These are phyloP conservation scores for Diaporthe sp. DNA, from an alignment of 2,329 filamentous ascomycete species.

Conservation along the genomic window DNA sequence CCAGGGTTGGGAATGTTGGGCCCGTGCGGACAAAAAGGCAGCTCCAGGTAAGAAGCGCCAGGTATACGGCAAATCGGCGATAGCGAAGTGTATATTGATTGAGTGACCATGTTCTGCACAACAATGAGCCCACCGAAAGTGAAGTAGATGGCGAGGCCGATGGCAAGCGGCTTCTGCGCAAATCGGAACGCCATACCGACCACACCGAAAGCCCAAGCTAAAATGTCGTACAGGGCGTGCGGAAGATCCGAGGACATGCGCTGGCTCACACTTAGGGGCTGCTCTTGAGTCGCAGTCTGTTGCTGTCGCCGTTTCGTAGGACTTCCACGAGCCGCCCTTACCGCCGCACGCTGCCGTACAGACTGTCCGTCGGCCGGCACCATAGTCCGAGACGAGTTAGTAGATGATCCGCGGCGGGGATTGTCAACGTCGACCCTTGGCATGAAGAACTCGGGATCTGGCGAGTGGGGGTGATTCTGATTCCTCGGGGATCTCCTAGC, in stretches of 20 bases:
- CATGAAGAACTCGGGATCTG: slow-evolving; percentile 65
- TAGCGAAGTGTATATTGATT: slow-evolving; percentile 69
- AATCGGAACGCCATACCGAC: slow-evolving; percentile 69
- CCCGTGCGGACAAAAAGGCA: slow-evolving; percentile 69
- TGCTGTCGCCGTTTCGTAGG: slow-evolving; percentile 34
- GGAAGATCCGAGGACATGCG: slow-evolving; percentile 50
- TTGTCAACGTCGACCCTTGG: slow-evolving; percentile 57
- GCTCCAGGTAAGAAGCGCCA: slow-evolving; percentile 67
- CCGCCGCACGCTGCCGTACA: slow-evolving; percentile 40
- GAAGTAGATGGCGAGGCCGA: slow-evolving; percentile 70
- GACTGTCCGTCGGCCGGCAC: slow-evolving; percentile 43
- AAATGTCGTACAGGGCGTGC: slow-evolving; percentile 49
- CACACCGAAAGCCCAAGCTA: slow-evolving; percentile 65
- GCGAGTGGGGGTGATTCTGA: slow-evolving; percentile 48
- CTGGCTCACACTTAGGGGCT: slow-evolving; percentile 41
- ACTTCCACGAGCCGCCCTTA: slow-evolving; percentile 37
- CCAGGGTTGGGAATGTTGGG: slow-evolving; percentile 28
- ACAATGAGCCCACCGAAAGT: slow-evolving; percentile 68
- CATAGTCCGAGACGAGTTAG: slow-evolving; percentile 47
- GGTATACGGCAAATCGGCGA: slow-evolving; percentile 78
- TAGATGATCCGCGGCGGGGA: slow-evolving; percentile 46
- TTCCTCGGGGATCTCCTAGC: slow-evolving; percentile 44
- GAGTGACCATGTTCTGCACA: slow-evolving; percentile 70
- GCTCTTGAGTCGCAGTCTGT: slow-evolving; percentile 27
- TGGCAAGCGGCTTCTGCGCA: slow-evolving; percentile 72